Percentiles rank a stretch among this genome's conserved stretches.
Conservation (phyloP, 495 filamentous ascomycete species). For the Hypomontagnella monticulosa region DNA sequence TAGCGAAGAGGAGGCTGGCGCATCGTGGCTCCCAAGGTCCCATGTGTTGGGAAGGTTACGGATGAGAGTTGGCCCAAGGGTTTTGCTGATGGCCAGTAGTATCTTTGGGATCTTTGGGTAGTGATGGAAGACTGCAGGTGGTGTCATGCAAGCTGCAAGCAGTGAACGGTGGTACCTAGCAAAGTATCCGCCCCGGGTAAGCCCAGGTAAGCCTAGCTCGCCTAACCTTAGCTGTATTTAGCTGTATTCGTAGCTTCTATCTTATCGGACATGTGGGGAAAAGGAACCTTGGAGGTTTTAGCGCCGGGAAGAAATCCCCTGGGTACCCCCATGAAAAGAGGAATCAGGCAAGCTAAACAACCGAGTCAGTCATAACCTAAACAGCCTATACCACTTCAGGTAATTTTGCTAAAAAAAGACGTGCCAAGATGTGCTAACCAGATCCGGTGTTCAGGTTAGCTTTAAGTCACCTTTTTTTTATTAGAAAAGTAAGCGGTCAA, state of each 20-base stretch:
- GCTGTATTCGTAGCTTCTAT: slow-evolving; percentile 30
- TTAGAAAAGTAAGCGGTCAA: no score
- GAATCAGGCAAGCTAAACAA: no score
- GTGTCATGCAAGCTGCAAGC: slow-evolving; percentile 44
- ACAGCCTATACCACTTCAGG: no score
- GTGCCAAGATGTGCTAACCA: no score
- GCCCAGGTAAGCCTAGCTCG: slow-evolving; percentile 19
- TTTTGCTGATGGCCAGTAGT: slow-evolving; percentile 41
- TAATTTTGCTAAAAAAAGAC: no score
- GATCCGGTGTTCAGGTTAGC: no score
- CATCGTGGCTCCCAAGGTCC: slow-evolving; percentile 56
- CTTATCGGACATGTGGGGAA: slow-evolving; percentile 45
- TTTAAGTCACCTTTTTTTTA: no score
- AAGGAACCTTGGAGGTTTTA: slow-evolving; percentile 12
- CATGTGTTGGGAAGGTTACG: slow-evolving; percentile 42
- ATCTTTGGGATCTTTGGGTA: slow-evolving; percentile 25
- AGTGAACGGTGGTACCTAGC: slow-evolving; percentile 28
- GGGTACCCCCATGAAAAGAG: background rate
- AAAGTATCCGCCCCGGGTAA: slow-evolving; percentile 24
- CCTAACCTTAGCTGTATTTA: slow-evolving; percentile 14
- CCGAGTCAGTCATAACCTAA: no score
- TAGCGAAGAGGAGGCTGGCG: slow-evolving; percentile 62
- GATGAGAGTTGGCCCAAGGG: slow-evolving; percentile 6
- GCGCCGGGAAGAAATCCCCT: slow-evolving; percentile 20
- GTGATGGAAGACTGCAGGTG: slow-evolving; percentile 43